phyloP scores from a whole-genome alignment of 2,329 filamentous ascomycete species.

The Cyanodermella asteris region DNA sequence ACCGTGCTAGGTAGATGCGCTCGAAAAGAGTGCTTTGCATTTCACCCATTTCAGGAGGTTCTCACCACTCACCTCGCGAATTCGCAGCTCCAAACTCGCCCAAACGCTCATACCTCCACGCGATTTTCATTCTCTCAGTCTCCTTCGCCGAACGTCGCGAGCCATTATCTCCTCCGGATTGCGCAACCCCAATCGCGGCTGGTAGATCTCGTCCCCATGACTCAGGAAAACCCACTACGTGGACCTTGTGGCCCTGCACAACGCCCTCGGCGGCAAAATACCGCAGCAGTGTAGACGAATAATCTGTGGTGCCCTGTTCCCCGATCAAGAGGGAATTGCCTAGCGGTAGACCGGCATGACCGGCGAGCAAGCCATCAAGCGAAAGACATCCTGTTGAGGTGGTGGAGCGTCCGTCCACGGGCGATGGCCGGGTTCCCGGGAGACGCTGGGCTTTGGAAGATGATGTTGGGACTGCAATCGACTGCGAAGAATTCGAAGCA shows the following conservation, averaged over 20 bases:
- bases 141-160: no score
- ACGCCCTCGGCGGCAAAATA: conserved; percentile 90
- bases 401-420: conserved; percentile 64
- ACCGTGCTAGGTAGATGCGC: conserved; percentile 1
- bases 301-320: conserved; percentile 86
- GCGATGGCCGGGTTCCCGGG: conserved; percentile 55
- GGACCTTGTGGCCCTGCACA: conserved; percentile 71
- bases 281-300: conserved; percentile 58
- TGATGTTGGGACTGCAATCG: conserved; percentile 10
- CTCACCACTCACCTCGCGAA: conserved; percentile 39
- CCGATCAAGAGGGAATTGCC: conserved; percentile 64
- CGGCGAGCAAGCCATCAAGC: conserved; percentile 63
- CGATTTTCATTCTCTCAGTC: conserved; percentile 94
- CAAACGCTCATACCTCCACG: conserved; percentile 83
- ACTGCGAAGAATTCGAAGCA: conserved; percentile 6
- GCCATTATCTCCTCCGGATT: conserved; percentile 17
- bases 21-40: conserved; percentile 1
- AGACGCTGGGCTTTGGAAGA: conserved; percentile 13
- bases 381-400: conserved; percentile 82
- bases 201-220: conserved; percentile 69
- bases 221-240: conserved; percentile 61
- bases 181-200: conserved; percentile 36
- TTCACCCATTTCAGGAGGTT: background rate
- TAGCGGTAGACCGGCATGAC: conserved; percentile 64
- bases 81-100: conserved; percentile 42